phyloP scores from a whole-genome alignment of 2,329 filamentous ascomycete genomes.

The Aspergillus flavus region DNA sequence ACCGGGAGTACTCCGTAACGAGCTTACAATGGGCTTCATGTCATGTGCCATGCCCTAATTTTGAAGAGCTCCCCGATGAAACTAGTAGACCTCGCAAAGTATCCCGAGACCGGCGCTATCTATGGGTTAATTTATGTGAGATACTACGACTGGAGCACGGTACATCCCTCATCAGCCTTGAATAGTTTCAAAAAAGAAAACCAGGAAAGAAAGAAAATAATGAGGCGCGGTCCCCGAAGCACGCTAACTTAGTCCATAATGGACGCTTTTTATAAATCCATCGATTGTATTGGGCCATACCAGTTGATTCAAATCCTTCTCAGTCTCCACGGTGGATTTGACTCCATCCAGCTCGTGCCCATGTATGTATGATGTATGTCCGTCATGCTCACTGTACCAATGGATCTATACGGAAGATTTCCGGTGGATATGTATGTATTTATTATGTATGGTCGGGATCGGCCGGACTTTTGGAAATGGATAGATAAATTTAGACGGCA shows the following conservation, averaged over 20 bases:
- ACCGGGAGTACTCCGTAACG: too few relatives aligned
- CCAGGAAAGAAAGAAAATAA: neutral
- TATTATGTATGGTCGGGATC: neutral
- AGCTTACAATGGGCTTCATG: neutral
- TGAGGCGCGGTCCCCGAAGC: constrained; percentile 14
- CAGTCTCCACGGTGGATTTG: neutral
- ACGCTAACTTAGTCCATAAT: constrained; percentile 5
- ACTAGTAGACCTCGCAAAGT: neutral
- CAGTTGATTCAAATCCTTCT: neutral
- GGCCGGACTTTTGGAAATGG: neutral
- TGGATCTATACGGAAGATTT: neutral
- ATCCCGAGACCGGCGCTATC: neutral
- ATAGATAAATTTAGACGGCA: neutral
- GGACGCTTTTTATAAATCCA: neutral
- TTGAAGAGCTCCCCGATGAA: neutral
- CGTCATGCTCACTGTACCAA: neutral
- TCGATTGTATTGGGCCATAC: neutral
- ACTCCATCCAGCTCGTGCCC: constrained; percentile 1
- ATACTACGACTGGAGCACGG: neutral
- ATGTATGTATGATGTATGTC: neutral
- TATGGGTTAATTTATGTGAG: neutral
- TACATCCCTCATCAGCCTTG: neutral
- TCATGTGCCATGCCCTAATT: neutral
- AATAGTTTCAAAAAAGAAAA: neutral
- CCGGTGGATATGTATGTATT: neutral